A percentile compares a stretch with the other conserved stretches of the same genome.
These are phyloP conservation scores for Clavariopsis aquatica DNA, from an alignment of 495 filamentous ascomycete species.

Conservation along the genomic window DNA sequence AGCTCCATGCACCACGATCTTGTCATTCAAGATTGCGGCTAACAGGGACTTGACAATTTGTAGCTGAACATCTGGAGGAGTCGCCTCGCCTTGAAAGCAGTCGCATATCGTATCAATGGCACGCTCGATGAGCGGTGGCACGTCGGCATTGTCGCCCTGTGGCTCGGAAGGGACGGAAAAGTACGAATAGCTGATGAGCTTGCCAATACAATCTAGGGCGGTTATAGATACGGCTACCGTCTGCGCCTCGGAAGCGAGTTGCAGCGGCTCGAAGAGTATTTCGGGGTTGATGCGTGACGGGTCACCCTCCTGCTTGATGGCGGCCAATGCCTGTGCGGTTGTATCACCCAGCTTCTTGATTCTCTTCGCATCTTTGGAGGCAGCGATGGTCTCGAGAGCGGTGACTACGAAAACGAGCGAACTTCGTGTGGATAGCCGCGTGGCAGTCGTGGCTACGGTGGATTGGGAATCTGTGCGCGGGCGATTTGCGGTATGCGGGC, in stretches of 20 bases:
- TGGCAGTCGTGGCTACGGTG: slow-evolving; percentile 53
- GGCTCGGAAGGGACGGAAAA: slow-evolving; percentile 71
- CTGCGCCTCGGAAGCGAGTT: slow-evolving; percentile 79
- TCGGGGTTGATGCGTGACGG: slow-evolving; percentile 75
- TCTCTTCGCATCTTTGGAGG: slow-evolving; percentile 81
- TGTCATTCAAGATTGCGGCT: slow-evolving; percentile 94
- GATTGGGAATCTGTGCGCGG: slow-evolving; percentile 60
- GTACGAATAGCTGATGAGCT: slow-evolving; percentile 97
- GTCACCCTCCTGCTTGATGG: slow-evolving; percentile 74
- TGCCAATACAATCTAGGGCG: slow-evolving; percentile 96
- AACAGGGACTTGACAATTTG: slow-evolving; percentile 97
- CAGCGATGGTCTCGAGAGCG: slow-evolving; percentile 84
- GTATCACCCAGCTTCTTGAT: slow-evolving; percentile 78
- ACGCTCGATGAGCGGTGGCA: slow-evolving; percentile 80
- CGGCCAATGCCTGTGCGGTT: slow-evolving; percentile 74
- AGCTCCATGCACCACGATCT: slow-evolving; percentile 96
- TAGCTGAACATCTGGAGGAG: slow-evolving; percentile 83
- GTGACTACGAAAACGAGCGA: slow-evolving; percentile 93
- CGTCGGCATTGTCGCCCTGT: slow-evolving; percentile 43
- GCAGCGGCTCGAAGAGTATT: slow-evolving; percentile 84
- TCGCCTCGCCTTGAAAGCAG: slow-evolving; percentile 95
- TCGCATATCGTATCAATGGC: slow-evolving; percentile 99
- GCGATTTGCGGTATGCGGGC: slow-evolving; percentile 26
- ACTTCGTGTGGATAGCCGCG: slow-evolving; percentile 66
- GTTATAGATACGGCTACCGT: slow-evolving; percentile 83